Evolutionary conservation across 78 protist genomes (phyloP), one percentile per base, ranked within the genome.

Genomic region (Polysphondylium violaceum): DNA sequence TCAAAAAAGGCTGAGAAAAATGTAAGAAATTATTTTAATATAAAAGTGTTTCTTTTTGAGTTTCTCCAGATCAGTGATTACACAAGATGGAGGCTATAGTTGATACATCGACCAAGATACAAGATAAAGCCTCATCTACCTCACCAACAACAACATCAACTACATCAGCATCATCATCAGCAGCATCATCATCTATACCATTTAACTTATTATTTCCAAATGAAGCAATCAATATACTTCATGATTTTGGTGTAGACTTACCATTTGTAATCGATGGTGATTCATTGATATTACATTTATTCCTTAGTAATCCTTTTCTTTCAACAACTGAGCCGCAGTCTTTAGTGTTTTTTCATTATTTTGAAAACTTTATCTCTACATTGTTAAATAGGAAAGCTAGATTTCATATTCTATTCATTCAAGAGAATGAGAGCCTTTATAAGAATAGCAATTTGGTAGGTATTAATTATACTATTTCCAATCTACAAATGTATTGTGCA

Each of bases 251-350:
- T n/a, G 44, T 43, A 40, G 19, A 40, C 5, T 58, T 43, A n/a
- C 60, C 41, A 50, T 76, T 76, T 44, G 17, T 60, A 25, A 43
- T 76, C n/a, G 86, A 76, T 61, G 86, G 86, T 27, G 86, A 76
- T 16, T 36, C 86, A 5, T 31, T 76, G n/a, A 43, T 76, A 19
- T 19, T 76, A 17, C 31, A 76, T 47, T 4, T 76, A 41, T 8
- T 60, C 76, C 12, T 14, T n/a, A n/a, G 23, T 43, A 25, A 25
- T 68, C 47, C 19, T 25, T 64, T 36, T 8, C 21, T 64, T 36
- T 64, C 72, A 36, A 14, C 72, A 0, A 19, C 31, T 17, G 31
- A 43, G 12, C 17, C 44, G 5, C 81, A 74, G 36, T 74, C 81
- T 38, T 19, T 76, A 3, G 11, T 21, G 31, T 60, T 76, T 27